phyloP scores from a whole-genome alignment of 2,329 filamentous ascomycete species.

The Aureobasidium lini region DNA sequence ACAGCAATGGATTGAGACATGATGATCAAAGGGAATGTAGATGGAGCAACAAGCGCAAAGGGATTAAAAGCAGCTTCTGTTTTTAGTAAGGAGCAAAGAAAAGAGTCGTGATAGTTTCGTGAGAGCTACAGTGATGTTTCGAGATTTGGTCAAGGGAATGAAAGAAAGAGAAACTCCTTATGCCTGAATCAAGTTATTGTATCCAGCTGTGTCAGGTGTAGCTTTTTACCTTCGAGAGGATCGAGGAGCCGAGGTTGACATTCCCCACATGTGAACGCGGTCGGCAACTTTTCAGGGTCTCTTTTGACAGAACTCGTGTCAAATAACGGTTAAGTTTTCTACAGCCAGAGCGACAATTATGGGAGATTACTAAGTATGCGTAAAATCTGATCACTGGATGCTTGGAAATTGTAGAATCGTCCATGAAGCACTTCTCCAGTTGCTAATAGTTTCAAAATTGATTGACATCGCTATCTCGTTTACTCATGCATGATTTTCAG shows the following conservation, averaged over 20 bases:
- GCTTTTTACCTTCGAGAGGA: constrained; percentile 4
- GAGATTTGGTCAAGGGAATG: neutral
- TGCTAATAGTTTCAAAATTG: too few relatives aligned
- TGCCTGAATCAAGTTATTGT: constrained; percentile 9
- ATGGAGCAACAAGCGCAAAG: neutral
- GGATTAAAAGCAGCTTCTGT: neutral
- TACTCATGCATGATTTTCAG: neutral
- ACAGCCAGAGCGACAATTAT: neutral
- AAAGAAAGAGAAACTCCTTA: neutral
- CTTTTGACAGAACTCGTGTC: neutral
- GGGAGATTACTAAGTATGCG: too few relatives aligned
- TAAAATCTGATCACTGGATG: too few relatives aligned
- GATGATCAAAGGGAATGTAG: neutral
- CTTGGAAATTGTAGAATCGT: too few relatives aligned
- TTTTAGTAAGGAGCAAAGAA: neutral
- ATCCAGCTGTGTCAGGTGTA: constrained; percentile 4
- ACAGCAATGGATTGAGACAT: constrained; percentile 35
- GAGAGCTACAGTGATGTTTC: neutral
- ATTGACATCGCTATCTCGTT: neutral
- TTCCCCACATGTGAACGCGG: constrained; percentile 11
- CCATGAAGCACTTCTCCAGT: too few relatives aligned
- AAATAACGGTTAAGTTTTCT: neutral
- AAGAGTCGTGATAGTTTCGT: neutral
- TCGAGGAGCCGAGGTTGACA: constrained; percentile 1
- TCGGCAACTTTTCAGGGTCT: neutral